Conservation (phyloP, 2,329 filamentous ascomycete genomes). For the Aspergillaceae sp. region DNA sequence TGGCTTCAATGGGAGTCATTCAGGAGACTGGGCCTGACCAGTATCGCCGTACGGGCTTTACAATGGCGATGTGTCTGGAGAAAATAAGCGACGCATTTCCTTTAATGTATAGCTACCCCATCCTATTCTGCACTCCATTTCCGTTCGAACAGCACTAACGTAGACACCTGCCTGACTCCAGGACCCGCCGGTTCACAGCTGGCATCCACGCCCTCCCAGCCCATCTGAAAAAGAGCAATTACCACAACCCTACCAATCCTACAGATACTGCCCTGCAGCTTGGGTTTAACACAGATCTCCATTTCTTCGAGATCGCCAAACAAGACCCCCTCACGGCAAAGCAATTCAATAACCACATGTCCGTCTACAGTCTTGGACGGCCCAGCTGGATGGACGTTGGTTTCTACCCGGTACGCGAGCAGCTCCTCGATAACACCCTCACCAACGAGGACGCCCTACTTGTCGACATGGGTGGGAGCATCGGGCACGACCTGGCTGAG, state of each 20-base stretch:
- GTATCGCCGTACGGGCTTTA: conserved; percentile 27
- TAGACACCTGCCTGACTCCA: neutral
- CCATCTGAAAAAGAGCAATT: conserved; percentile 16
- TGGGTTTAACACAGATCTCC: conserved; percentile 14
- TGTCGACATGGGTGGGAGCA: conserved; percentile 39
- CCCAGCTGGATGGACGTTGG: conserved; percentile 14
- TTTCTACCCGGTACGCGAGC: conserved; percentile 19
- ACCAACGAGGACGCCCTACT: conserved; percentile 16
- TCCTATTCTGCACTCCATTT: neutral
- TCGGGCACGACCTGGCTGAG: conserved; percentile 32
- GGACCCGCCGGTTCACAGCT: conserved; percentile 11
- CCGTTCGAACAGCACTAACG: neutral
- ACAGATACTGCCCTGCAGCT: conserved; percentile 17
- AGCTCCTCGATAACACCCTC: conserved; percentile 7
- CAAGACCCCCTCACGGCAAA: conserved; percentile 9
- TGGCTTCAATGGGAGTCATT: conserved; percentile 29
- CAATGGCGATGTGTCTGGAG: conserved; percentile 17
- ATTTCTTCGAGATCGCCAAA: conserved; percentile 17
- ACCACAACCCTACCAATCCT: conserved; percentile 15
- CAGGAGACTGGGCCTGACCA: conserved; percentile 22
- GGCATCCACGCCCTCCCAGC: conserved; percentile 13
- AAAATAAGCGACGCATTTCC: conserved; percentile 20
- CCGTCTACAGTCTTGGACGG: conserved; percentile 10
- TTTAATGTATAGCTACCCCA: conserved; percentile 14
- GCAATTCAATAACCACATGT: conserved; percentile 16